phyloP scores from a whole-genome alignment of 352 stramenopile species.

The Phytophthora boehmeriae region DNA sequence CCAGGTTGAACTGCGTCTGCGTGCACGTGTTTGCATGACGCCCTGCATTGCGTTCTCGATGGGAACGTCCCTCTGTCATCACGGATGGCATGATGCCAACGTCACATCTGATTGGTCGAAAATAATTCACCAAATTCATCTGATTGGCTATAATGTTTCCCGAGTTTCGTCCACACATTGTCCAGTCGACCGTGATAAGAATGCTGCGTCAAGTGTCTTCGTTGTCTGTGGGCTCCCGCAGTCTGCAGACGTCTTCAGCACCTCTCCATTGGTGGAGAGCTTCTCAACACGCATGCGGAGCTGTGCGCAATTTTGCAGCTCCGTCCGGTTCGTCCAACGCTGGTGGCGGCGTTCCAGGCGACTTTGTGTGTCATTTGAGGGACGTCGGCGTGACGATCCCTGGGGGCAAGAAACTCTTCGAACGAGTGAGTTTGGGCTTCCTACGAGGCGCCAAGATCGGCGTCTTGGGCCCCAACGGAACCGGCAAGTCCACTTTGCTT shows the following conservation, averaged over 20 bases:
- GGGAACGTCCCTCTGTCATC: background rate
- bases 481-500: constrained; percentile 95
- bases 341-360: constrained; percentile 74
- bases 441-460: constrained; percentile 94
- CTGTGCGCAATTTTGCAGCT: constrained; percentile 41
- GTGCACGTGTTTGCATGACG: too few species aligned
- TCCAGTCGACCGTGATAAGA: too few species aligned
- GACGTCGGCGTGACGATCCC: constrained; percentile 81
- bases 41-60: background rate
- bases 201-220: constrained; percentile 28
- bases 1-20: background rate
- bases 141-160: too few species aligned
- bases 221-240: constrained; percentile 6
- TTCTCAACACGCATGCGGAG: constrained; percentile 14
- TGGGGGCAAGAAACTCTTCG: constrained; percentile 87
- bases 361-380: constrained; percentile 84
- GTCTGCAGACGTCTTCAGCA: constrained; percentile 3
- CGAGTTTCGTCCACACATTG: background rate
- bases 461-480: constrained; percentile 95
- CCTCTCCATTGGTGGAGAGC: constrained; percentile 15
- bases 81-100: background rate
- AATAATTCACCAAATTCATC: too few species aligned
- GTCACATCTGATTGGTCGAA: background rate
- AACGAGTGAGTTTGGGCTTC: constrained; percentile 79
- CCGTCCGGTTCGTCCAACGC: constrained; percentile 58